Base-by-base conservation (phyloP, 2,329 filamentous ascomycete genomes). In the Fonsecaea monophora region DNA sequence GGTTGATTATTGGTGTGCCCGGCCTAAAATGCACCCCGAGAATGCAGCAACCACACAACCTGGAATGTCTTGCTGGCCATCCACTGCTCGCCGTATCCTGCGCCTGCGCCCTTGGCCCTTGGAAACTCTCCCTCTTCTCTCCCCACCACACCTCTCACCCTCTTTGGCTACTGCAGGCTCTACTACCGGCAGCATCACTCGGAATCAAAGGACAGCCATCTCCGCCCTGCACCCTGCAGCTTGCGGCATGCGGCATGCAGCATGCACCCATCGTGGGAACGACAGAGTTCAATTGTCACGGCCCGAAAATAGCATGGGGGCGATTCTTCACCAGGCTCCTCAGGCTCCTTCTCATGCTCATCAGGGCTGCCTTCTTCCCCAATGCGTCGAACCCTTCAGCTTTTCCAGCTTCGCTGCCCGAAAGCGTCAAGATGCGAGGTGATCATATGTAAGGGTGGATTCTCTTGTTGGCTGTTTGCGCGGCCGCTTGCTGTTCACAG, bases 1-100 rank as follows among this genome's bases (percentile, higher is more conserved):
- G 30, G 48, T 30, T 58, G 48, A 38, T 56, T 21, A 65, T 60
- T 65, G 63, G 63, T 50, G 60, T 63, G 54, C 54, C 34, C 18
- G 30, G 18, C 18, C 45, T 7, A 21, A 50, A 50, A 50, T 25
- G 45, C 45, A n/a, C 45, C 45, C 45, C 10, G 45, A 25, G 21
- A 21, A 50, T 50, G 45, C 45, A 50, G 45, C 45, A n/a, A 10
- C 45, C 25, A 25, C 21, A 10, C 34, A 53, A 61, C 45, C 35
- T 18, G 18, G 48, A 61, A 60, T 48, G 32, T 25, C 58, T 10
- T 25, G 45, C 30, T 53, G 30, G 42, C 34, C 34, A 37, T 32
- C 45, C 32, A 6, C 8, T 42, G 15, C 38, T 30, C 48, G 21
- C 48, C 48, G n/a, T 30, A n/a, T 30, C 45, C 8, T 32, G 55